Evolutionary conservation across 331 rosid genomes (phyloP).

Genomic region (Telfairia occidentalis): DNA sequence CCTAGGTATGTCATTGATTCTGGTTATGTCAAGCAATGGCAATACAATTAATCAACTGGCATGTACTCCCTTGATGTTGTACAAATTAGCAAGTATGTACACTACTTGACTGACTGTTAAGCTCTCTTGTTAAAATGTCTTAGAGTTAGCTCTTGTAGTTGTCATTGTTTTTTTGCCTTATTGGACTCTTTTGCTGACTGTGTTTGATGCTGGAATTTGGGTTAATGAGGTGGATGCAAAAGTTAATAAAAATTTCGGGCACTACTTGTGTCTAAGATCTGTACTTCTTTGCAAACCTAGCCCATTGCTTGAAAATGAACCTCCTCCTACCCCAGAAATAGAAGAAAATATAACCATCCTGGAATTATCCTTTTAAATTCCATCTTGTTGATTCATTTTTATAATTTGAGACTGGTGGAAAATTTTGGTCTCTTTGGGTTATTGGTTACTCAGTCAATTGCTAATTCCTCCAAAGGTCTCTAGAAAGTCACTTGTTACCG

Average conservation of each 20-base stretch:
- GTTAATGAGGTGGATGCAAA: not conserved
- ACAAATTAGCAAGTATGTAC: slow-evolving; percentile 90
- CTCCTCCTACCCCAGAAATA: not conserved
- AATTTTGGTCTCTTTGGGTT: not conserved
- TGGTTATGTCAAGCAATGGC: slow-evolving; percentile 95
- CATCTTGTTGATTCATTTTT: not conserved
- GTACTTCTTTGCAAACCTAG: not conserved
- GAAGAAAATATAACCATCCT: not conserved
- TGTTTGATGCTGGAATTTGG: not conserved
- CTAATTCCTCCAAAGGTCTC: not conserved
- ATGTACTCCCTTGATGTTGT: slow-evolving; percentile 95
- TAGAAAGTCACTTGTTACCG: not conserved
- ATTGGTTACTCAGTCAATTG: not conserved
- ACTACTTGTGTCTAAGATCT: not conserved
- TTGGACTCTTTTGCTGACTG: not conserved
- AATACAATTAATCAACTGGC: slow-evolving; percentile 86
- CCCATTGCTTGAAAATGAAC: not conserved
- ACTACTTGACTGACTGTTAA: slow-evolving; percentile 4
- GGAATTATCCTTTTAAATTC: not conserved
- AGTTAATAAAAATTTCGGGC: not conserved
- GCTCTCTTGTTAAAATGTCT: not conserved
- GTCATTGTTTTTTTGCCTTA: not conserved
- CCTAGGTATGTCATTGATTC: slow-evolving; percentile 86
- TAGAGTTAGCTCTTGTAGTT: not conserved
- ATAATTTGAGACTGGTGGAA: not conserved